Base-by-base conservation (phyloP, 306 rosid species). In the Castanopsis chinensis region DNA sequence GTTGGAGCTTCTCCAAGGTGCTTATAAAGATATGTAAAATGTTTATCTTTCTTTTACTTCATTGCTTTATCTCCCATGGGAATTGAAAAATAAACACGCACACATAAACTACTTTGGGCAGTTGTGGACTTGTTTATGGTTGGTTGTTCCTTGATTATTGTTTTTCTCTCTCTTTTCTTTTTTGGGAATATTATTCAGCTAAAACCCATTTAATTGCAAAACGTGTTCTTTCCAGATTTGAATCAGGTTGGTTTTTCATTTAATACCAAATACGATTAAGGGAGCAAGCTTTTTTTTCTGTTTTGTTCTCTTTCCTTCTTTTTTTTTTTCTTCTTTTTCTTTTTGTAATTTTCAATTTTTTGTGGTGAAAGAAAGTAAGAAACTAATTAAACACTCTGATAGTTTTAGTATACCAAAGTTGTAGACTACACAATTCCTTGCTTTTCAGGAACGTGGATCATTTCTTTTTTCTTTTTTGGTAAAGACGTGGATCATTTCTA, bases 1-100 rank as follows among this genome's bases (percentile, higher is more conserved):
- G 6, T 95, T 27, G 85, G 83, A 81, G 91, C 94, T 87, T 93
- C 99, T 52, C 99, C 99, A 20, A 95, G 97, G 99, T 93, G 70
- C 45, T n/a, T 21, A 20, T 18, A 33, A 32, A 33, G 33, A 25
- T 52, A 25, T 28, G 9, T 28, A 6, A 19, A 25, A 37, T 10
- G 23, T 7, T 27, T 61, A 9, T 17, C 10, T 59, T 35, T 67
- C 37, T 67, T 27, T 19, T 18, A 13, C 5, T 71, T 41, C 19
- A 8, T 43, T 19, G 41, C n/a, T 28, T 63, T 52, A 14, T 17
- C 52, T 13, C 27, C 6, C 13, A 0, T 3, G 17, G 67, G 19
- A 60, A 25, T 1, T 23, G 11, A 3, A 49, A 49, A 11, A 49
- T 49, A 49, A 49, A 49, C 5, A 49, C 17, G 11, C 53, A 49